Base-by-base conservation (phyloP, 257 asterid genomes). In the Solanum megistacrolobum region DNA sequence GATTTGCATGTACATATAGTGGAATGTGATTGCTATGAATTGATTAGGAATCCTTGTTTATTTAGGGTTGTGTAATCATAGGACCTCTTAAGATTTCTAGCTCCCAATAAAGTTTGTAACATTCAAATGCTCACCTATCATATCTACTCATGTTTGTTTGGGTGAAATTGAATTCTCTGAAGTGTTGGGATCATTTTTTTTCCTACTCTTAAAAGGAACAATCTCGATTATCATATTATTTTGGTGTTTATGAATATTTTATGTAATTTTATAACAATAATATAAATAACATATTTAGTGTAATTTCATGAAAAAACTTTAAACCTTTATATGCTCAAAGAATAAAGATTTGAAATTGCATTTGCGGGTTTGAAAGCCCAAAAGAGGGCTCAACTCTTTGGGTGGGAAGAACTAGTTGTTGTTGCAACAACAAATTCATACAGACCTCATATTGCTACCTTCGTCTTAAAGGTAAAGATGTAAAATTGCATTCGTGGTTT, bases 1-100 rank as follows among this genome's bases (percentile, higher is more conserved):
- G 52, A 46, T 86, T 86, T 73, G 84, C 83, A 72, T 43, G 84
- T 86, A 73, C 55, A 86, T 73, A 86, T n/a, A 25, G 25, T 72
- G 52, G 27, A 81, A 46, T 46, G 88, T 32, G 38, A 55, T 71
- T 86, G 36, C 88, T 86, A 29, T 38, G 88, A 31, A 21, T 69
- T 85, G 31, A 69, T 38, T 85, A 52, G 48, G 39, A 29, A 1
- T 12, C 18, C 38, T 9, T 71, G n/a, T 68, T 85, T 69, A n/a
- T 39, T 41, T 38, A 66, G 68, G 21, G 35, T 39, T 68, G 82
- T 66, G 41, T 85, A 46, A 31, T 38, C 10, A 14, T 83, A 35
- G 60, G 46, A 20, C 46, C 32, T 41, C 65, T 31, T 31, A 18
- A 39, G 2, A 10, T 29, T 46, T 82, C 43, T 46, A 81, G 11